Conservation (phyloP, 257 asterid species). For the Asclepias syriaca region DNA sequence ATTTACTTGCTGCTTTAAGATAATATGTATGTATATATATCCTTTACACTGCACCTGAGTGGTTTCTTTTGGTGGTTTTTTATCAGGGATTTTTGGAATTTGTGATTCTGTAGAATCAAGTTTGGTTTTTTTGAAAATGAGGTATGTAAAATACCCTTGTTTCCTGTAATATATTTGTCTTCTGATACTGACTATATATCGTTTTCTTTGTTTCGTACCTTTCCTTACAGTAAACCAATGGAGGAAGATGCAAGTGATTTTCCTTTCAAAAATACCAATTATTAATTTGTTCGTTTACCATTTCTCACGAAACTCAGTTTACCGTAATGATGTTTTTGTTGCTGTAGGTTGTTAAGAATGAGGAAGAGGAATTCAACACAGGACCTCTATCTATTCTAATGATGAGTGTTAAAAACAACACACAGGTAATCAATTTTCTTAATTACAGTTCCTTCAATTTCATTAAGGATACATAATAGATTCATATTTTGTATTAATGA, state of each 20-base stretch:
- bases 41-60: not conserved
- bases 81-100: not conserved
- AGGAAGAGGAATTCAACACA: slow-evolving; percentile 96
- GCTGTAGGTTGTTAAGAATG: slow-evolving; percentile 27
- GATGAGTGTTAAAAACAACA: slow-evolving; percentile 57
- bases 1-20: not conserved
- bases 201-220: not conserved
- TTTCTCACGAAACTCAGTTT: not conserved
- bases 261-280: not conserved
- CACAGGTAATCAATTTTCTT: slow-evolving; percentile 31
- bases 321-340: too few relatives aligned
- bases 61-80: not conserved
- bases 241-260: slow-evolving; percentile 60
- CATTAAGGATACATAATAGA: too few relatives aligned
- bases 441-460: not conserved
- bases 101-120: not conserved
- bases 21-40: too few relatives aligned
- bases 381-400: slow-evolving; percentile 82
- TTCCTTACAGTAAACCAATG: slow-evolving; percentile 58
- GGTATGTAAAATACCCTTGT: not conserved
- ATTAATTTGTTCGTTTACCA: not conserved
- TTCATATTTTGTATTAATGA: not conserved
- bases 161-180: too few relatives aligned
- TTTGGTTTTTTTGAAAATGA: not conserved
- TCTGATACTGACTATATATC: not conserved